Evolutionary conservation across 2,329 filamentous ascomycete genomes (phyloP).

Genomic region (Penicillium freii): DNA sequence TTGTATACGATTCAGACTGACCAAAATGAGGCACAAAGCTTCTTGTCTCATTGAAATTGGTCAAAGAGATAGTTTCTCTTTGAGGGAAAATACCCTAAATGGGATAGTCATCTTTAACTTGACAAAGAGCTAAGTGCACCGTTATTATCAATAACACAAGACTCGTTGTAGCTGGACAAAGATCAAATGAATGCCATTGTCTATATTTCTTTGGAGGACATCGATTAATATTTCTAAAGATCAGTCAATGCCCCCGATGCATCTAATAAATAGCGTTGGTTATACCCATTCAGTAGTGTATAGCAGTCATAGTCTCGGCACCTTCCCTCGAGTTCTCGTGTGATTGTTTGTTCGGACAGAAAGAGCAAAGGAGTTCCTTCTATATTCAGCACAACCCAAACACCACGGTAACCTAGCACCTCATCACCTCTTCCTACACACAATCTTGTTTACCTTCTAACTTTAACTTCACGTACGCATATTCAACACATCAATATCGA

Average conservation of each 20-base stretch:
- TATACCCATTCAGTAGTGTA: neutral
- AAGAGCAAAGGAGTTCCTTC: neutral
- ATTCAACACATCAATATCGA: neutral
- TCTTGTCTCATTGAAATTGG: neutral
- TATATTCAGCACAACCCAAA: neutral
- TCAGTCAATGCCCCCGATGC: neutral
- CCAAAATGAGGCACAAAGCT: neutral
- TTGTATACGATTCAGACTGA: neutral
- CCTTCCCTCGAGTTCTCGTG: neutral
- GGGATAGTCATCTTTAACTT: neutral
- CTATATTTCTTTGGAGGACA: neutral
- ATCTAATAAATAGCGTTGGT: neutral
- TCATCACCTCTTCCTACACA: neutral
- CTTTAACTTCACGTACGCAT: neutral
- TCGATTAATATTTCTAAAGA: neutral
- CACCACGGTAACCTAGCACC: neutral
- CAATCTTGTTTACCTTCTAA: neutral
- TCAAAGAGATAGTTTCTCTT: neutral
- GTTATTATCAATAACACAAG: too few species aligned
- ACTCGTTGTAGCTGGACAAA: neutral
- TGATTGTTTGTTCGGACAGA: neutral
- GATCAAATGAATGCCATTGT: conserved; percentile 2
- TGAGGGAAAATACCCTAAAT: neutral
- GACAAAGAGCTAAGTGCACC: neutral
- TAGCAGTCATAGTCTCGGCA: neutral